Base-by-base conservation (phyloP, 495 filamentous ascomycete genomes). In the Aspergillus affinis region DNA sequence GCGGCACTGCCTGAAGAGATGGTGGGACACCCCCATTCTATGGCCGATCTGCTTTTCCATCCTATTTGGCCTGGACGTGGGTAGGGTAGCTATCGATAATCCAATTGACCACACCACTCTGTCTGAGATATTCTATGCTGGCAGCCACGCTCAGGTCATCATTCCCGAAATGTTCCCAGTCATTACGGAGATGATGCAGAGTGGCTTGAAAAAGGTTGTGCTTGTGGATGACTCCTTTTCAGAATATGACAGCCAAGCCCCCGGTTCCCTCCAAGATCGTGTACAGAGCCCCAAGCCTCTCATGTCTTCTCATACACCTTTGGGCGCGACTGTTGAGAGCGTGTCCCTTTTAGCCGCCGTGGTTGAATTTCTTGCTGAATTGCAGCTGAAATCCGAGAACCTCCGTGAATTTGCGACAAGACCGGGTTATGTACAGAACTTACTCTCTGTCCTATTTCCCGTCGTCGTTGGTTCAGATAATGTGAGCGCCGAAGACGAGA, bases 31-130 rank as follows among this genome's bases (percentile, higher is more conserved):
- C 15, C 84, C 91, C 9, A 81, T 85, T 8, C 70, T 97, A 29
- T 98, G 95, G 95, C 86, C 88, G 7, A 87, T 94, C 41, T 92
- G 90, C 67, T 93, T 98, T 74, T 85, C 90, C 51, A 88, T 97
- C 50, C 75, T 98, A 10, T 95, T 98, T 70, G 91, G 89, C 17
- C 78, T 82, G 52, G 92, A 96, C 68, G 82, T 94, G 60, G 87
- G 86, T 44, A 80, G 85, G 41, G 81, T 96, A 63, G 82, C 92
- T 65, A 84, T 90, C 65, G 84, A 89, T 57, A 81, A 82, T 61
- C 80, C 87, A 6, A 88, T 96, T 66, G 87, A 92, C 59, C 80
- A 88, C 19, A 88, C 84, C 68, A 86, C 79, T 49, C 81, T 98
- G 3, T 66, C 91, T 12, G 87, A 91, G 49, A 81, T 83, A 5